phyloP scores from a whole-genome alignment of 2,329 filamentous ascomycete species.

The Penicillium sp. region DNA sequence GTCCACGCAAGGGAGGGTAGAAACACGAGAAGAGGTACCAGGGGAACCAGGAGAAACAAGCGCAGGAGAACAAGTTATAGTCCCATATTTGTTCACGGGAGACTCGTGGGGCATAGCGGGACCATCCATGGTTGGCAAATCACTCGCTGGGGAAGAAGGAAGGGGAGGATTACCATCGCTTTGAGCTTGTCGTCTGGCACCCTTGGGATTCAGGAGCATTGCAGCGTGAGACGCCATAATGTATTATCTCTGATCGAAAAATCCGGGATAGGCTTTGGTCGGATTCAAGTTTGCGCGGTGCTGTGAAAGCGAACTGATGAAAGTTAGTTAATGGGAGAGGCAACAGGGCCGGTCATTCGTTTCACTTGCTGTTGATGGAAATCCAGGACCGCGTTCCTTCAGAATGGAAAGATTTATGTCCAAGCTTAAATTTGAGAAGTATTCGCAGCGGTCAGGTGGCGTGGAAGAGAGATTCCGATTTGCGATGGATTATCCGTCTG shows the following conservation, averaged over 20 bases:
- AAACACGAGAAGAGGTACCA: slow-evolving; percentile 8
- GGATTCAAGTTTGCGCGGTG: slow-evolving; percentile 1
- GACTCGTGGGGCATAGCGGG: not conserved
- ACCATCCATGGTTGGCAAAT: not conserved
- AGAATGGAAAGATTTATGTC: not conserved
- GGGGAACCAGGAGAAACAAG: not conserved
- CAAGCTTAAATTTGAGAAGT: not conserved
- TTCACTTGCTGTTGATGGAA: not conserved
- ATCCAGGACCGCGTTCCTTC: not conserved
- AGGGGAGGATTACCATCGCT: slow-evolving; percentile 27
- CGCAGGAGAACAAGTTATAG: not conserved
- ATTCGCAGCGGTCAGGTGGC: not conserved
- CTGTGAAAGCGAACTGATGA: slow-evolving; percentile 1
- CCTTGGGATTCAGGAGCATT: slow-evolving; percentile 39
- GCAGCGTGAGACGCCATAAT: slow-evolving; percentile 36
- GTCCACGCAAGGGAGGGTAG: slow-evolving; percentile 5
- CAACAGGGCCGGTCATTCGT: not conserved
- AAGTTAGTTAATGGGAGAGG: not conserved
- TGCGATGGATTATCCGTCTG: not conserved
- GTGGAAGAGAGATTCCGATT: not conserved
- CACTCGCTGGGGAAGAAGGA: slow-evolving; percentile 1
- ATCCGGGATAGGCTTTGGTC: slow-evolving; percentile 4
- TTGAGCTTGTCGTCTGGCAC: slow-evolving; percentile 31
- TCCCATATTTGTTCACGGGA: not conserved
- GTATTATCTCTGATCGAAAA: not conserved